Evolutionary conservation across 225 moss, liverwort and hornwort genomes (phyloP).

Genomic region (Polytrichum formosum): DNA sequence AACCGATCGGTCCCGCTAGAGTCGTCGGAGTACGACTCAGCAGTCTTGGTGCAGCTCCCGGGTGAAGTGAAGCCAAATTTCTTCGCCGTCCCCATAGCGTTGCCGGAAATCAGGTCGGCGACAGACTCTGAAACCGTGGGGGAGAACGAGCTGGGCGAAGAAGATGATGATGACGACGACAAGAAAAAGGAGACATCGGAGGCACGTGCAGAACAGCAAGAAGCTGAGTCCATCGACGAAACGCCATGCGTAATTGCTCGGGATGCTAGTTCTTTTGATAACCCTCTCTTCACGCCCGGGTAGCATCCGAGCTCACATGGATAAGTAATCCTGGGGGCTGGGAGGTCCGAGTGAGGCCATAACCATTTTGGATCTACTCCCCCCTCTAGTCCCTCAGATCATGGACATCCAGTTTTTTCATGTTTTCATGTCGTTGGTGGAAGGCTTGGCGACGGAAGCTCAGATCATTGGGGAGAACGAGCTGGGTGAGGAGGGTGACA

Average conservation of each 20-base stretch:
- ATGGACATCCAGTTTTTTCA: no score
- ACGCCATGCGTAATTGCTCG: background rate
- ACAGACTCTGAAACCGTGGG: background rate
- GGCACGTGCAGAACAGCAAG: background rate
- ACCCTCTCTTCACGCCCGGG: background rate
- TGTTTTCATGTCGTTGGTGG: no score
- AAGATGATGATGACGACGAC: background rate
- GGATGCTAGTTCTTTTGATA: background rate
- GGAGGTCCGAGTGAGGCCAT: no score
- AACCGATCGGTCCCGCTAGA: background rate
- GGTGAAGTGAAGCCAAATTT: slow-evolving; percentile 42
- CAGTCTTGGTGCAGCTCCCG: slow-evolving; percentile 43
- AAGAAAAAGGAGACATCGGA: slow-evolving; percentile 2
- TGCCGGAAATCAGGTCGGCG: background rate
- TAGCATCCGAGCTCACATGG: background rate
- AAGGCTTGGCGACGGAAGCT: no score
- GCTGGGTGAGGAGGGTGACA: no score
- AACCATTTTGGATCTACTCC: no score
- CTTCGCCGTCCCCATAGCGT: slow-evolving; percentile 37
- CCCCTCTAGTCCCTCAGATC: no score
- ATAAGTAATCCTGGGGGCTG: no score
- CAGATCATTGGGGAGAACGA: no score
- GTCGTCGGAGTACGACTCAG: slow-evolving; percentile 24
- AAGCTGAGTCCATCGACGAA: background rate
- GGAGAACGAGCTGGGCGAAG: background rate